Base-by-base conservation (phyloP, 78 protist species). In the Dictyostelium purpureum region DNA sequence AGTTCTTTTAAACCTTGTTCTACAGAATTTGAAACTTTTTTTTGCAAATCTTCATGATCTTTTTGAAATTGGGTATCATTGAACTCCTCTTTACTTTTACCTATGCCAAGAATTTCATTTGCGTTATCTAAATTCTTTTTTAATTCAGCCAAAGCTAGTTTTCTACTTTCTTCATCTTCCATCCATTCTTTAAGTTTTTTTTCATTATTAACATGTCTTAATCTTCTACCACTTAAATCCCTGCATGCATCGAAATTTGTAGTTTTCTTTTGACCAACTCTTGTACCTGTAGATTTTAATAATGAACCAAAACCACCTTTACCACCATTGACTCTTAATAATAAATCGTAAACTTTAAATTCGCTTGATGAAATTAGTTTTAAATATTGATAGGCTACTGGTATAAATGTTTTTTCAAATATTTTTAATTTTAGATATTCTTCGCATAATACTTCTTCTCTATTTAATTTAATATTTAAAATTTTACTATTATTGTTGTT, bases 271-370 rank as follows among this genome's bases (percentile, higher is more conserved):
- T 77, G 94, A 56, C 89, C 94, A 7, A 78, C 79, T 28, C 33
- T 57, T 24, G 40, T 73, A 16, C 66, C 89, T 2, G 71, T 61
- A 16, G 91, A 89, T 33, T 95, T 67, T 11, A 95, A 57, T 42
- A 90, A 43, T 61, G 96, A 87, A 74, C 96, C 96, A 65, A 95
- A 95, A 63, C 96, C 96, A 38, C 96, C 96, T 63, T 95, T 95
- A 10, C 96, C 96, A 16, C 96, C 96, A 42, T 10, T 24, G 3
- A 95, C 51, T 14, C 87, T 75, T 12, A 95, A 43, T 33, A 79
- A 40, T 40, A 92, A 74, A 35, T 90, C 94, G 52, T 75, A 75
- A 14, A 71, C 51, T 40, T 31, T 63, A 16, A 14, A 28, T 14
- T 11, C 40, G 3, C 6, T 12, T 69, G 76, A 38, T 42, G 76